phyloP scores from a whole-genome alignment of 2,329 filamentous ascomycete species.

The Epichloe sp. region DNA sequence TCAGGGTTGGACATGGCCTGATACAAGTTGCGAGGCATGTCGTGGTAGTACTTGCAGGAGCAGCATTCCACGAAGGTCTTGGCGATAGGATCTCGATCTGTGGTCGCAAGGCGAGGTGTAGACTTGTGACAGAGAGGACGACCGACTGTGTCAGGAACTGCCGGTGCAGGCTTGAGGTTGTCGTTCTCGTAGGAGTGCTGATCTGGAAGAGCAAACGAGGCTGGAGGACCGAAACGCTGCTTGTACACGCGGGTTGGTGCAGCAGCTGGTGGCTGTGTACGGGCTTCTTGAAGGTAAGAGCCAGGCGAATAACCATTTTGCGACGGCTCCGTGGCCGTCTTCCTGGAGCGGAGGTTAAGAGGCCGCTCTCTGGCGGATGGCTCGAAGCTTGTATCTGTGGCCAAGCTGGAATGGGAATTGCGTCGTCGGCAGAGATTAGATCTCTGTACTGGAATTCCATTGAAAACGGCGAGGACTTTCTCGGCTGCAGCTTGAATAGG shows the following conservation, averaged over 20 bases:
- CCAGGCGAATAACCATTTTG: slow-evolving; percentile 3
- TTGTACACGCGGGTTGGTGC: slow-evolving; percentile 5
- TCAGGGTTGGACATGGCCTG: slow-evolving; percentile 50
- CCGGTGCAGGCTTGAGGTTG: background rate
- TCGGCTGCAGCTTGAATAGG: slow-evolving; percentile 10
- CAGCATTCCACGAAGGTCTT: slow-evolving; percentile 57
- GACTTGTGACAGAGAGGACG: slow-evolving; percentile 5
- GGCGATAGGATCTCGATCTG: slow-evolving; percentile 31
- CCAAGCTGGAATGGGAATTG: slow-evolving; percentile 8
- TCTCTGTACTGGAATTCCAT: slow-evolving; percentile 10
- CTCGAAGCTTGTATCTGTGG: slow-evolving; percentile 14
- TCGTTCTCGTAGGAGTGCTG: background rate
- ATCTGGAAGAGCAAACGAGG: slow-evolving; percentile 7
- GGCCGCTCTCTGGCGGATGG: slow-evolving; percentile 27
- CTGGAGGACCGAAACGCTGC: slow-evolving; percentile 11
- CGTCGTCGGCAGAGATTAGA: slow-evolving; percentile 4
- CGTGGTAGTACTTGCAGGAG: slow-evolving; percentile 49
- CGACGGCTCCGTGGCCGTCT: slow-evolving; percentile 4
- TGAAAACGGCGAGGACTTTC: slow-evolving; percentile 9
- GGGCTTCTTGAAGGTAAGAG: slow-evolving; percentile 11
- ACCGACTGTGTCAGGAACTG: background rate
- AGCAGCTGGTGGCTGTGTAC: slow-evolving; percentile 7
- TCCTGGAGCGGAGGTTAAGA: slow-evolving; percentile 14
- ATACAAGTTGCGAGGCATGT: slow-evolving; percentile 51
- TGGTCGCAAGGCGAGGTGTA: slow-evolving; percentile 3